Conservation (phyloP, 352 stramenopile genomes). For the Blastocystis sp. region DNA sequence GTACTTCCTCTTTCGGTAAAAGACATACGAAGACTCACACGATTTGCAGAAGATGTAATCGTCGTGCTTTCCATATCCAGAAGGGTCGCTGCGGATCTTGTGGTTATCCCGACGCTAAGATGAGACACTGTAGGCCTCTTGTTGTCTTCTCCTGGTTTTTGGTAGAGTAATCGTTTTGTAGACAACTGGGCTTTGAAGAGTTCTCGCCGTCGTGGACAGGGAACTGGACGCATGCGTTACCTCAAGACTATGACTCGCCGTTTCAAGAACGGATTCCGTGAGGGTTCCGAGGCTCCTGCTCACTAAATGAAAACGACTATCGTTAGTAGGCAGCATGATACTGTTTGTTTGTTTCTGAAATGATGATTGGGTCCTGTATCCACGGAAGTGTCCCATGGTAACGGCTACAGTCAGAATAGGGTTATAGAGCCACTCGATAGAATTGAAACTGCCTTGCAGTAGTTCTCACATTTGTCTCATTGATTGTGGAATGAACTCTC, state of each 20-base stretch:
- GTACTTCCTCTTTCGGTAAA: constrained; percentile 98
- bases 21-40: constrained; percentile 99
- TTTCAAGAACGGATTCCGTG: constrained; percentile 99
- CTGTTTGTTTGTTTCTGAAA: too few species aligned
- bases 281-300: constrained; percentile 77
- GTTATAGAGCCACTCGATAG: too few species aligned
- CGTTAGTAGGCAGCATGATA: too few species aligned
- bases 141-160: too few species aligned
- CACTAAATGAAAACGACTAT: constrained; percentile 6
- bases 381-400: too few species aligned
- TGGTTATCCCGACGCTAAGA: constrained; percentile 93
- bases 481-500: not conserved
- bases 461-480: not conserved
- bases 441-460: too few species aligned
- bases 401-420: too few species aligned
- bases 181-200: constrained; percentile 88
- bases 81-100: constrained; percentile 96
- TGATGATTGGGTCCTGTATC: too few species aligned
- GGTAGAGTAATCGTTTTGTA: not conserved
- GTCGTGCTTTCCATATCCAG: constrained; percentile 98
- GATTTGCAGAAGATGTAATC: constrained; percentile 93
- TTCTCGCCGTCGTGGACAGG: constrained; percentile 87
- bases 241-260: constrained; percentile 92
- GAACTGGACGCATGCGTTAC: constrained; percentile 92
- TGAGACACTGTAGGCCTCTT: constrained; percentile 82